Base-by-base conservation (phyloP, 164 flowering plant genomes). In the Taxillus chinensis region DNA sequence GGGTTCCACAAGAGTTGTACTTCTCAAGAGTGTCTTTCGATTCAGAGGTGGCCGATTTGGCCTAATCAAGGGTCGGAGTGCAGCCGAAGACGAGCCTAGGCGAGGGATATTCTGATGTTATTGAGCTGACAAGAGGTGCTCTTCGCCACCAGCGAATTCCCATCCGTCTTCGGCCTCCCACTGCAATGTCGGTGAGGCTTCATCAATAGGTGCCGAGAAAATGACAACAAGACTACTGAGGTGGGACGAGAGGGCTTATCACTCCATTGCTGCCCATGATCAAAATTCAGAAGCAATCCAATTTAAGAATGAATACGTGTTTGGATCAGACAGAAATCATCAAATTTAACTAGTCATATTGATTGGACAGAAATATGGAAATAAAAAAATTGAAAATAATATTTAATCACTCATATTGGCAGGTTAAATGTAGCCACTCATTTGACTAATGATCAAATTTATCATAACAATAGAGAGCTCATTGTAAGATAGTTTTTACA, bases 61-160 rank as follows among this genome's bases (percentile, higher is more conserved):
- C 87, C 69, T 92, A 95, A 48, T 83, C 67, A 16, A 78, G 42
- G 56, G 75, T 77, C 43, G 98, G 90, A 16, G 64, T 79, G 2
- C 77, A 70, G 0, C 84, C 86, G 46, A 89, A 87, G 4, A 92
- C 86, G 45, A 86, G 66, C 69, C 95, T 73, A 7, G 84, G 77
- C 27, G 69, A 62, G 53, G 78, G 75, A 59, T 75, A 61, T 5
- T 46, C 65, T 10, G 71, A 42, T 3, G 55, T 64, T 17, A 27
- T 27, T 27, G 27, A 27, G 62, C 16, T 1, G 39, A n/a, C 60
- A 61, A 62, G 7, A 70, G 78, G 10, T 68, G 80, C 15, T 73
- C 83, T 5, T 17, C 68, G 5, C 40, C 70, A 5, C 67, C 84
- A 3, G 80, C 75, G 51, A 83, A 80, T 8, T 87, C 92, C 92